Conservation (phyloP, 225 moss, liverwort and hornwort genomes). For the Sphagnum tenellum region DNA sequence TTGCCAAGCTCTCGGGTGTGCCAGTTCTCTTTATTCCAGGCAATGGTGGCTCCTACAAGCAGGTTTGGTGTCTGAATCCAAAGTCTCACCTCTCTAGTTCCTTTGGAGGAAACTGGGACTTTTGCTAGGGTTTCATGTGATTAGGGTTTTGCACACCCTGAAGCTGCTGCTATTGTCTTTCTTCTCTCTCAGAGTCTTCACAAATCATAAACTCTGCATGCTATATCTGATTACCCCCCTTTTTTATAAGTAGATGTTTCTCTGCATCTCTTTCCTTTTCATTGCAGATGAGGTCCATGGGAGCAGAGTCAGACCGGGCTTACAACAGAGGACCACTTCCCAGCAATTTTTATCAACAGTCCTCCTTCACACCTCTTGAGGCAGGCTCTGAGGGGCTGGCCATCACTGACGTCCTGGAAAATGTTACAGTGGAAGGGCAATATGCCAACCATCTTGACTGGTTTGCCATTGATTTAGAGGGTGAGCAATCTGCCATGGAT, state of each 20-base stretch:
- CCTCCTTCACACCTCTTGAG: conserved; percentile 65
- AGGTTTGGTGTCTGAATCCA: conserved; percentile 27
- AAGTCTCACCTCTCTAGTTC: too few species aligned
- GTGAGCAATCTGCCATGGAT: conserved; percentile 98
- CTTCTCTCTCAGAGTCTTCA: too few species aligned
- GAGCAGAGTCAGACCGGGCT: conserved; percentile 88
- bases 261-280: too few species aligned
- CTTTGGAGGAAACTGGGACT: too few species aligned
- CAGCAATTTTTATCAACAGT: conserved; percentile 67
- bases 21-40: conserved; percentile 93
- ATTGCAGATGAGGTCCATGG: conserved; percentile 77
- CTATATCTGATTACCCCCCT: too few species aligned
- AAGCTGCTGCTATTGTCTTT: too few species aligned
- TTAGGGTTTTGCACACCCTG: too few species aligned
- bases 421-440: conserved; percentile 40
- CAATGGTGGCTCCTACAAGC: conserved; percentile 96
- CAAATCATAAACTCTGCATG: too few species aligned
- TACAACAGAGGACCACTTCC: conserved; percentile 64
- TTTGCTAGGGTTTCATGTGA: too few species aligned
- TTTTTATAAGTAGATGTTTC: too few species aligned
- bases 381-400: conserved; percentile 37
- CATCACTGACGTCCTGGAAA: conserved; percentile 26
- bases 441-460: conserved; percentile 89
- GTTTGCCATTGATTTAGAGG: conserved; percentile 96
- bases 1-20: conserved; percentile 82